Base-by-base conservation (phyloP, 78 protist genomes). In the Pigoraptor vietnamica region DNA sequence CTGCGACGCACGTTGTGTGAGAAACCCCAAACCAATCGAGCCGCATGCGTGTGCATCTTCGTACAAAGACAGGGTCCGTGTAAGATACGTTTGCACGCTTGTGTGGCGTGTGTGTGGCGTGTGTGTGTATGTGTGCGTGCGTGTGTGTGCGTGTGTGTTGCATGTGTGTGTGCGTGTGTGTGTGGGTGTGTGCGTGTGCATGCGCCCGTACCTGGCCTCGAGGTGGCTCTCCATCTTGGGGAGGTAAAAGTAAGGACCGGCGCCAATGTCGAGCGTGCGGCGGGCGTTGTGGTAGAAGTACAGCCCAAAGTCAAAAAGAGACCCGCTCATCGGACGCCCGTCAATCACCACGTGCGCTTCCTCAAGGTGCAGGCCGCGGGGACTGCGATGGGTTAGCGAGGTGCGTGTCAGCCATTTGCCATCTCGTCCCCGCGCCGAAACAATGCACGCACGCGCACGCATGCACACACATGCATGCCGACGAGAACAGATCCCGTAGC, bases 211-310 rank as follows among this genome's bases (percentile, higher is more conserved):
- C 67, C 94, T 67, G 23, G 95, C 95, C 84, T 95, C 97, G 88
- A 94, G 92, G 90, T 94, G 95, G 55, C 92, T 89, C 86, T 95
- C 97, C 89, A 95, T 34, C 87, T 95, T 95, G 89, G 97, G 97
- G 82, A 95, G 40, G 92, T 95, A 95, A 40, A 87, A 95, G 39
- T 93, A 95, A 33, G 96, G 95, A 37, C 92, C 93, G 23, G 93
- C 89, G 34, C 93, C 91, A 2, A 55, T 9, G 23, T 89, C 86
- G 55, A 87, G 90, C 24, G 29, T 39, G 33, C 81, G 89, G 33
- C 35, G 32, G 38, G 86, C 89, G 88, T 94, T 95, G 94, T 94
- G 95, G 94, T 90, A 94, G 6, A 95, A 86, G 89, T 92, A 94
- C 92, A 94, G 93, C 39, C 95, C 97, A 90, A 95, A 95, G 82